Base-by-base conservation (phyloP, 306 rosid genomes). In the Vachellia pachyceras region DNA sequence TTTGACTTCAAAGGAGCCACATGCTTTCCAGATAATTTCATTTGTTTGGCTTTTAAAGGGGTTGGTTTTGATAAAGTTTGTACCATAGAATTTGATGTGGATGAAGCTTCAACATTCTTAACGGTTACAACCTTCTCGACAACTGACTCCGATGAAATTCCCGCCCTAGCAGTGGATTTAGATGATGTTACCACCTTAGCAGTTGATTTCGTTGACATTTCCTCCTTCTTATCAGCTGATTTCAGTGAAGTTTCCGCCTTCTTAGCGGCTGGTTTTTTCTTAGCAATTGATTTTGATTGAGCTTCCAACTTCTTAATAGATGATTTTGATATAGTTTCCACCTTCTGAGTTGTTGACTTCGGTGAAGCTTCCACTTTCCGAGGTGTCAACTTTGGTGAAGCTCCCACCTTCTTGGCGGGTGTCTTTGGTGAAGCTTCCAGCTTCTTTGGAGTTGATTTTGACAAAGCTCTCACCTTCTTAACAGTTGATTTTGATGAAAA, bases 11-110 rank as follows among this genome's bases (percentile, higher is more conserved):
- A 80, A 87, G 90, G 67, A 40, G 79, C 74, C 14, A 46, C 61
- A 4, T 10, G 54, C 39, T 89, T 91, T 77, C 23, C 79, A 76
- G 92, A 79, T 76, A 78, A 77, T 84, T 67, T 82, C 55, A 54
- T 76, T 72, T 81, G 87, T 66, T 81, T 82, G 22, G 73, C 83
- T 29, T 81, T 77, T 45, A 77, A 65, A 44, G 84, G 64, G 77
- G 64, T 73, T 71, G 82, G 50, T 77, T 44, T 80, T 11, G 46
- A 40, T 78, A 55, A 69, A 69, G 55, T 46, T 69, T 52, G 36
- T 22, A 11, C 52, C 52, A 3, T n/a, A 41, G 50, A 41, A 68
- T 41, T 40, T 69, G 73, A 68, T 20, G 23, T 68, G n/a, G 84
- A 83, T 70, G 88, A 84, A 73, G 64, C 72, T 61, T 73, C 67